Conservation (phyloP, 78 protist genomes). For the Diacronema lutheri region DNA sequence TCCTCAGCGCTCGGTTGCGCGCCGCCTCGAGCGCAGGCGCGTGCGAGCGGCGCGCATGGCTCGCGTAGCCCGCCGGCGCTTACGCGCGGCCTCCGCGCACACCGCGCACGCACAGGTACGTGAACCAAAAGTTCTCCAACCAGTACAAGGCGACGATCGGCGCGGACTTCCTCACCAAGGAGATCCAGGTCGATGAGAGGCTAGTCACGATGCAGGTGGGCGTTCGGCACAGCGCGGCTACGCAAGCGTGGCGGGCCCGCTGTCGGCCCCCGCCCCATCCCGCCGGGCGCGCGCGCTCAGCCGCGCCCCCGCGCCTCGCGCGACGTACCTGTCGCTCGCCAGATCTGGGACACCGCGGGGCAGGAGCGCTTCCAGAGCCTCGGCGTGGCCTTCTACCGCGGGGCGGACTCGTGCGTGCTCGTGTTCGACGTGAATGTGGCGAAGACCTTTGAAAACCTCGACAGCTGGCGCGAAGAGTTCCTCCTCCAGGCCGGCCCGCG, state of each 20-base stretch:
- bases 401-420: conserved; percentile 96
- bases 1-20: too few species aligned
- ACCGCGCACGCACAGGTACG: conserved; percentile 57
- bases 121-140: conserved; percentile 87
- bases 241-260: too few species aligned
- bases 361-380: conserved; percentile 98
- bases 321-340: too few species aligned
- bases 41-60: too few species aligned
- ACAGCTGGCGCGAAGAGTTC: conserved; percentile 98
- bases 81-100: background rate
- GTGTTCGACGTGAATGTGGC: conserved; percentile 93
- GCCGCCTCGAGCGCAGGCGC: too few species aligned
- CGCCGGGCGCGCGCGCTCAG: too few species aligned
- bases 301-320: too few species aligned
- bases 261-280: too few species aligned
- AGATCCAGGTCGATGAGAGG: conserved; percentile 92
- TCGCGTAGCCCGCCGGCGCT: too few species aligned
- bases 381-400: conserved; percentile 99
- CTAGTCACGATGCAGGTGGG: conserved; percentile 94
- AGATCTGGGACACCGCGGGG: conserved; percentile 97
- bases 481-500: conserved; percentile 89
- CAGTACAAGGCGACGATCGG: conserved; percentile 99
- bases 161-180: conserved; percentile 98
- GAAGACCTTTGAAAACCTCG: conserved; percentile 92
- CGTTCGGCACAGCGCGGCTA: too few species aligned